phyloP scores from a whole-genome alignment of 2,329 filamentous ascomycete genomes.

The Exophiala dermatitidis region DNA sequence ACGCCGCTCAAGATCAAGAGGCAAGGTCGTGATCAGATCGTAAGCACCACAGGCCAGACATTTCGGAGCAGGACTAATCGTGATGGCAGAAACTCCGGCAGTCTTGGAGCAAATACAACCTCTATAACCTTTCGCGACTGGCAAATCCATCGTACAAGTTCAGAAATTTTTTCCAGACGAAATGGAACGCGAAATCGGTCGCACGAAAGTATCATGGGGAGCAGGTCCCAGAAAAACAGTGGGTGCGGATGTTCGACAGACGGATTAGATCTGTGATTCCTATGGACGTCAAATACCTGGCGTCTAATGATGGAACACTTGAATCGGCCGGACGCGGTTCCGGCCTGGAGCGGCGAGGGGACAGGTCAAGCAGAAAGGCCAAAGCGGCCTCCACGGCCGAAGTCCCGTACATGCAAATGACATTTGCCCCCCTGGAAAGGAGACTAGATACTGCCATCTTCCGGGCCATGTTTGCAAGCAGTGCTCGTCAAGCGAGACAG shows the following conservation, averaged over 20 bases:
- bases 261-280: constrained; percentile 74
- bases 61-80: not conserved
- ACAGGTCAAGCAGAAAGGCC: constrained; percentile 7
- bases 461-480: constrained; percentile 87
- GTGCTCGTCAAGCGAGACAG: constrained; percentile 82
- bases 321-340: constrained; percentile 77
- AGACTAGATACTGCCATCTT: constrained; percentile 92
- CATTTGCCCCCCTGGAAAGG: constrained; percentile 83
- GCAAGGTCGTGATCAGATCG: not conserved
- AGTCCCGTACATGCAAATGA: constrained; percentile 91
- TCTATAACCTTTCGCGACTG: constrained; percentile 72
- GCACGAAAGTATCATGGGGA: constrained; percentile 89
- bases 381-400: constrained; percentile 20
- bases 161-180: constrained; percentile 91
- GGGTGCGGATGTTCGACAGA: constrained; percentile 85
- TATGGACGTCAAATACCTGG: constrained; percentile 76
- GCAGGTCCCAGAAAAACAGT: constrained; percentile 85
- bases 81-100: constrained; percentile 72
- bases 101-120: constrained; percentile 95
- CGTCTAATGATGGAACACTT: constrained; percentile 70
- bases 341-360: constrained; percentile 46
- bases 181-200: constrained; percentile 84
- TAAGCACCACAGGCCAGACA: not conserved
- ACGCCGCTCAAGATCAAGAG: constrained; percentile 32
- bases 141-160: constrained; percentile 37